Evolutionary conservation across 2,329 filamentous ascomycete species (phyloP).

Genomic region (Phialophora chinensis): DNA sequence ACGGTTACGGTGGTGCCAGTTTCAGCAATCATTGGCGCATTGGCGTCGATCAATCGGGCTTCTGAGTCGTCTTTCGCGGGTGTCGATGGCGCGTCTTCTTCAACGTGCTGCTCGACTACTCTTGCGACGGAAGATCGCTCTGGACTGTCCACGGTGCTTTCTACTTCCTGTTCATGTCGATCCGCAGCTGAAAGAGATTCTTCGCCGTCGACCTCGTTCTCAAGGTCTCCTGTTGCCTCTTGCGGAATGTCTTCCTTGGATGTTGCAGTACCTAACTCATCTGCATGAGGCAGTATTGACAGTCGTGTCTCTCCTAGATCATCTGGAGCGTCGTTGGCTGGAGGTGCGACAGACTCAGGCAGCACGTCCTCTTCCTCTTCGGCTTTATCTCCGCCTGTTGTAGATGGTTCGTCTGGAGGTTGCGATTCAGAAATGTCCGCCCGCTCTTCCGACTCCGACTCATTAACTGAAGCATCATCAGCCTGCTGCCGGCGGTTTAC

Average conservation of each 20-base stretch:
- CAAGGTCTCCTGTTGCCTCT: neutral
- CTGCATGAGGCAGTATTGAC: neutral
- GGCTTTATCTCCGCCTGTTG: neutral
- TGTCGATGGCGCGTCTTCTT: neutral
- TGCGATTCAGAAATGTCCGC: neutral
- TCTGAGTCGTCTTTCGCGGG: neutral
- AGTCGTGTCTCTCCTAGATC: neutral
- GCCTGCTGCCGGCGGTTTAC: neutral
- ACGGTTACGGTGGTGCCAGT: neutral
- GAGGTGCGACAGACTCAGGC: neutral
- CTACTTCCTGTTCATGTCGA: neutral
- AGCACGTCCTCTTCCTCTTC: neutral
- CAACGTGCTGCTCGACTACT: neutral
- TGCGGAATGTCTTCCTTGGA: conserved; percentile 1
- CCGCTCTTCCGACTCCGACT: neutral
- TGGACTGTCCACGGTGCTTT: neutral
- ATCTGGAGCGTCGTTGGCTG: neutral
- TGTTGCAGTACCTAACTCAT: neutral
- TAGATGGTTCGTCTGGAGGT: neutral
- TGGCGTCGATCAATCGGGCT: neutral
- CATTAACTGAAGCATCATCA: neutral
- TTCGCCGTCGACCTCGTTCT: neutral
- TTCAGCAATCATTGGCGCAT: neutral
- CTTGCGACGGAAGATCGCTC: neutral
- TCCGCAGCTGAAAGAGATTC: neutral